Base-by-base conservation (phyloP, 2,329 filamentous ascomycete genomes). In the Chaetothyriales sp. region DNA sequence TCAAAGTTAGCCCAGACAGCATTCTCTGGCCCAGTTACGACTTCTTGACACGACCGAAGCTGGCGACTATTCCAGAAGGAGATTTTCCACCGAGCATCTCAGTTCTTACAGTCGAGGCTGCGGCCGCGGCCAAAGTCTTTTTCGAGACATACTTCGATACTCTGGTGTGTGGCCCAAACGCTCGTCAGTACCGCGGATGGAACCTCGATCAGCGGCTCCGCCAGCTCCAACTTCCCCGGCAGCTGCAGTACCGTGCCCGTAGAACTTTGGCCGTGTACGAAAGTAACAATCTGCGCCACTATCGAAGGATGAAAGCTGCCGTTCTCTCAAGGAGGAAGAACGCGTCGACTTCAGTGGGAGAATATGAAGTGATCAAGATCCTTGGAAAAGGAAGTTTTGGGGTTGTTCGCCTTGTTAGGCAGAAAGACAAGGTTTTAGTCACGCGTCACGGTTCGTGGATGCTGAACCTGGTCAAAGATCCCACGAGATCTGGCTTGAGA, bases 351-450 rank as follows among this genome's bases (percentile, higher is more conserved):
- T 74, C 74, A 44, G 65, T 76, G 19, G 77, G 80, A 7, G 78
- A 81, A n/a, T 95, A 90, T 62, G 85, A 95, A 58, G 75, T 83
- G 10, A 70, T 97, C 28, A 86, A 89, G 59, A 76, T 94, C 18
- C 74, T 97, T 4, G 89, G 92, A 0, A 94, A 92, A 65, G 90
- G 92, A 7, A 95, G 89, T 63, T 98, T 97, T 68, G 90, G 92
- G 0, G 83, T 95, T 20, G 92, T 98, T 15, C 80, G 84, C 46
- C 74, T 98, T 37, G 89, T 97, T 1, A 82, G 81, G 51, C 85
- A 89, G 64, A 83, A 72, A 57, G 57, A 40, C 33, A 40, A 40
- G 8, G 33, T 15, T 15, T 15, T 15, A 15, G 10, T 44, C 5
- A 15, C 20, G 40, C 33, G 52, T 51, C 18, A 43, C 37, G 45